Evolutionary conservation across 495 filamentous ascomycete genomes (phyloP).

Genomic region (Tuber umbilicatum): DNA sequence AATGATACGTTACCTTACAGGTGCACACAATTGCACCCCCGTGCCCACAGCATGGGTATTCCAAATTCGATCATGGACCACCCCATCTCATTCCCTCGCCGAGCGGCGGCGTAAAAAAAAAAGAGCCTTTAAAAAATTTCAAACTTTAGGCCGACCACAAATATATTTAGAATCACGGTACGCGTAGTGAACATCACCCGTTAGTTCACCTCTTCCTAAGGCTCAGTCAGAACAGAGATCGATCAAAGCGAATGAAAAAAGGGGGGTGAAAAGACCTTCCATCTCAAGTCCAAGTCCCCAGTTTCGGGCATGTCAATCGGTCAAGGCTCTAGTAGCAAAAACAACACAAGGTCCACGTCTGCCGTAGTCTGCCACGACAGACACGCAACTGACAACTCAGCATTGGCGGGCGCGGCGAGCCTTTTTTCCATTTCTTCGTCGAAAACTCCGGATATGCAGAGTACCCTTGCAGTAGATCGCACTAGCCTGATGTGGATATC

Average conservation of each 20-base stretch:
- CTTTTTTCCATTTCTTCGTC: conserved; percentile 4
- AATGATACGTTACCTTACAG: not conserved
- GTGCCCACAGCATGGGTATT: not conserved
- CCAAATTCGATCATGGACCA: not conserved
- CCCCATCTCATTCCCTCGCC: not conserved
- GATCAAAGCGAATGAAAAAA: not conserved
- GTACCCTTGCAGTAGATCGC: not conserved
- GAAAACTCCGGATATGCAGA: not conserved
- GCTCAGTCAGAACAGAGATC: not conserved
- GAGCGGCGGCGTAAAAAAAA: not conserved
- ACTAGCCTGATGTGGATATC: not conserved
- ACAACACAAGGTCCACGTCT: not conserved
- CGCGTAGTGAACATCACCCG: not conserved
- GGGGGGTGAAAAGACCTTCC: not conserved
- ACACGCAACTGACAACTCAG: not conserved
- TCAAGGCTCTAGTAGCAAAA: not conserved
- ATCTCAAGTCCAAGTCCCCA: not conserved
- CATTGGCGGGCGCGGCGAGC: not conserved
- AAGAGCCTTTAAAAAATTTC: not conserved
- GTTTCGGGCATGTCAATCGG: not conserved
- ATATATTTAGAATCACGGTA: not conserved
- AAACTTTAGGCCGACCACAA: not conserved
- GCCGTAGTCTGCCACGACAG: conserved; percentile 2
- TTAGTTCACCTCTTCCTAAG: not conserved
- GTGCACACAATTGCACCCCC: not conserved